Conservation (phyloP, 805 yeast genomes). For the Cyberlindnera sargentensis region DNA sequence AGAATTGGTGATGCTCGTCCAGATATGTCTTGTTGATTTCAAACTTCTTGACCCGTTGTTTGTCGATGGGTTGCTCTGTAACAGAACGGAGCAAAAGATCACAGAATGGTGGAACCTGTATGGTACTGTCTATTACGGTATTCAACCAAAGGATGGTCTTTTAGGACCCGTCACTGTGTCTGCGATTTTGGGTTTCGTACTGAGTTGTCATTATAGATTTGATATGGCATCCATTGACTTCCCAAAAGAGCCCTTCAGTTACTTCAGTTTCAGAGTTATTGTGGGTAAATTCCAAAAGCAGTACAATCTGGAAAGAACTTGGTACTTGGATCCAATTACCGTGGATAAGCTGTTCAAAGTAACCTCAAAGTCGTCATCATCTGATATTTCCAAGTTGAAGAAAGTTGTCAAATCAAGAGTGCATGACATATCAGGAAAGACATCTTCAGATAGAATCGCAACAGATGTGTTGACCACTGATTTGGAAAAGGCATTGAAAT, state of each 20-base stretch:
- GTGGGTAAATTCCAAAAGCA: conserved; percentile 77
- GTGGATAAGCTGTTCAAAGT: conserved; percentile 39
- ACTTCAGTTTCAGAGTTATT: conserved; percentile 57
- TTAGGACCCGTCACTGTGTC: conserved; percentile 66
- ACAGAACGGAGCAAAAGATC: conserved; percentile 66
- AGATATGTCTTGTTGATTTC: conserved; percentile 71
- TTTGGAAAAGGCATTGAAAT: conserved; percentile 24
- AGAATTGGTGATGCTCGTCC: conserved; percentile 70
- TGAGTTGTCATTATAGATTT: conserved; percentile 59
- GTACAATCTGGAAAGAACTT: conserved; percentile 41
- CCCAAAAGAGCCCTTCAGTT: conserved; percentile 83
- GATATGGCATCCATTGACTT: conserved; percentile 53
- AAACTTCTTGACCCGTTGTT: conserved; percentile 58
- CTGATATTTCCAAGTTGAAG: conserved; percentile 45
- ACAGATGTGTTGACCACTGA: conserved; percentile 34
- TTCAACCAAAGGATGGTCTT: conserved; percentile 40
- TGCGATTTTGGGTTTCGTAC: conserved; percentile 70
- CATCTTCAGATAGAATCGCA: conserved; percentile 27
- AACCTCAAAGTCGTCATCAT: conserved; percentile 36
- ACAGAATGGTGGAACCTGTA: conserved; percentile 75
- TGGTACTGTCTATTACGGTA: conserved; percentile 42
- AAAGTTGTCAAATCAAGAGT: conserved; percentile 68
- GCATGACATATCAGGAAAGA: conserved; percentile 49
- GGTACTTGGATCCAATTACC: conserved; percentile 53
- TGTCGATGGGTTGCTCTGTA: conserved; percentile 83